A percentile compares a stretch with the other conserved stretches of the same genome.
Evolutionary conservation across 1,284 basidiomycete genomes (phyloP).

Genomic region (Tremellales sp.): DNA sequence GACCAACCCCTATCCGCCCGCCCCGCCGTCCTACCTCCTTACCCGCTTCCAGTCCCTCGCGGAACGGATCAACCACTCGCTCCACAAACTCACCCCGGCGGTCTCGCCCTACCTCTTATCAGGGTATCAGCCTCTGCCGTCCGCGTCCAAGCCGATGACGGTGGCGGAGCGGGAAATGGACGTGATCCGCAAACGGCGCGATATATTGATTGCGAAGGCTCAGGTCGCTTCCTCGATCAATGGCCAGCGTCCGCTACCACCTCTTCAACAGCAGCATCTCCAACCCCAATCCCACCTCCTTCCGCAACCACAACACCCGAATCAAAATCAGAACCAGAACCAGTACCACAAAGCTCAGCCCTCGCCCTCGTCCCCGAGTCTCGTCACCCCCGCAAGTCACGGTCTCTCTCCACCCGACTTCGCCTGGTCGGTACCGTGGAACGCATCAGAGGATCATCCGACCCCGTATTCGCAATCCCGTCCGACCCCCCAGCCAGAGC

Average conservation of each 20-base stretch:
- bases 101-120: no score
- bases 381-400: no score
- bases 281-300: neutral
- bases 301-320: neutral
- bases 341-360: slow-evolving; percentile 1
- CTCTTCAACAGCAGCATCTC: slow-evolving; percentile 12
- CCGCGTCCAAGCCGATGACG: slow-evolving; percentile 14
- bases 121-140: no score
- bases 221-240: no score
- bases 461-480: neutral
- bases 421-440: slow-evolving; percentile 3
- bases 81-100: no score
- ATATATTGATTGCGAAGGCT: slow-evolving; percentile 38
- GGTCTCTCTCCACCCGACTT: no score
- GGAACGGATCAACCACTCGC: neutral
- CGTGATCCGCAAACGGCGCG: slow-evolving; percentile 34
- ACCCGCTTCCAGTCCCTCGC: neutral
- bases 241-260: no score
- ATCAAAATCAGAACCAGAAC: neutral
- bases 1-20: neutral
- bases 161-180: slow-evolving; percentile 44
- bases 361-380: no score
- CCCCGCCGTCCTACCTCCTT: neutral
- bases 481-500: neutral
- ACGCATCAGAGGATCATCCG: slow-evolving; percentile 14